Evolutionary conservation across 1,284 basidiomycete genomes (phyloP), one percentile per base, ranked within the genome.

Genomic region (Marasmius fiardii): DNA sequence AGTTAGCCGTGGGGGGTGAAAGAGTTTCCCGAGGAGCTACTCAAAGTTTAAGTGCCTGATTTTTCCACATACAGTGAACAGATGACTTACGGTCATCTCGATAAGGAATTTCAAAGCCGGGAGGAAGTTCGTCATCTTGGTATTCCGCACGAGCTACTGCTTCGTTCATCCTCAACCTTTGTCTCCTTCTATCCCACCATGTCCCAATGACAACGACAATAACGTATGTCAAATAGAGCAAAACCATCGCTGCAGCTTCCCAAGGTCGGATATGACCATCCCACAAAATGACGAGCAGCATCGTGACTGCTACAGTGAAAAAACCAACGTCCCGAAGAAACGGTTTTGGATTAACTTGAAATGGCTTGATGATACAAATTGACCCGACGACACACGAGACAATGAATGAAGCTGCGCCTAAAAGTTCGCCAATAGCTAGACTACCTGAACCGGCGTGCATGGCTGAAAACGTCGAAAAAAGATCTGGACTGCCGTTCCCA

Each of bases 381-480:
- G 90, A 91, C 5, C 96, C 96, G 2, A 92, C 95, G 39, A 99
- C 95, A 65, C 95, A 94, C 2, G 93, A 93, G 20, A 95, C 88
- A 68, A 98, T 96, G 74, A 98, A 99, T 1, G 92, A 85, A 1
- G 96, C 95, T 1, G 96, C 96, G 14, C 96, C 96, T 21, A 99
- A 78, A 4, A 99, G 81, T 71, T 99, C 96, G 37, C 96, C 96
- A 50, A 99, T 86, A 0, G 96, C 96, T 52, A 99, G 74, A 53
- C 92, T 86, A 6, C 95, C 94, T 0, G 94, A 93, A 64, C 88
- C 78, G 14, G 87, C 79, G 47, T 86, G 85, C 85, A 99, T 92
- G 16, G 96, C 93, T 0, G 92, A 91, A 68, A 96, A 98, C 0
- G 96, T 98, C 11, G 93, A 90, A 69, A 98, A 98, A 4, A 95